Conservation (phyloP, 441 rosid species). For the Arabidopsis hybrid region DNA sequence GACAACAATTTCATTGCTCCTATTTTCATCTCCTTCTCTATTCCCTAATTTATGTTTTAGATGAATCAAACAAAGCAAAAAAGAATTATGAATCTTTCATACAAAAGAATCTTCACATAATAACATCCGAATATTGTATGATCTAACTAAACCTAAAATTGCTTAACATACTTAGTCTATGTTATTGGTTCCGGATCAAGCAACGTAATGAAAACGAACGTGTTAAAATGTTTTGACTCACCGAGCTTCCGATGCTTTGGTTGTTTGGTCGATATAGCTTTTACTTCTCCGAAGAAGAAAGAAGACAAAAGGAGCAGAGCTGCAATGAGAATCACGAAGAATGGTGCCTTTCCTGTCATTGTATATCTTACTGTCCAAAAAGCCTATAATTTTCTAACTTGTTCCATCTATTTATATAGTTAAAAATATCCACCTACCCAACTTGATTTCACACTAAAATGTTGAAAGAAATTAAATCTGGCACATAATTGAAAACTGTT, state of each 20-base stretch:
- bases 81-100: neutral
- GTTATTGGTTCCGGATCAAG: neutral
- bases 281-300: conserved; percentile 17
- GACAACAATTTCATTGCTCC: conserved; percentile 9
- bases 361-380: neutral
- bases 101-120: neutral
- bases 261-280: conserved; percentile 20
- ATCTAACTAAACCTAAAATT: neutral
- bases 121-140: neutral
- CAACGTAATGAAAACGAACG: neutral
- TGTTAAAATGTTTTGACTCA: neutral
- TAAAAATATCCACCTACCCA: conserved; percentile 9
- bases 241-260: conserved; percentile 2
- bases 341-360: conserved; percentile 13
- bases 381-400: neutral
- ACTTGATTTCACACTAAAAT: conserved; percentile 16
- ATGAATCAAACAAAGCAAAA: neutral
- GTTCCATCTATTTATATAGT: conserved; percentile 1
- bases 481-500: neutral
- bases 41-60: neutral
- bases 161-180: too few relatives aligned
- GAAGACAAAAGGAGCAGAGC: conserved; percentile 11
- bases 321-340: neutral
- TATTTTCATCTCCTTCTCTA: neutral
- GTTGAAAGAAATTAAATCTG: neutral